Evolutionary conservation across 2,329 filamentous ascomycete genomes (phyloP).

Genomic region (Blastomyces silverae): DNA sequence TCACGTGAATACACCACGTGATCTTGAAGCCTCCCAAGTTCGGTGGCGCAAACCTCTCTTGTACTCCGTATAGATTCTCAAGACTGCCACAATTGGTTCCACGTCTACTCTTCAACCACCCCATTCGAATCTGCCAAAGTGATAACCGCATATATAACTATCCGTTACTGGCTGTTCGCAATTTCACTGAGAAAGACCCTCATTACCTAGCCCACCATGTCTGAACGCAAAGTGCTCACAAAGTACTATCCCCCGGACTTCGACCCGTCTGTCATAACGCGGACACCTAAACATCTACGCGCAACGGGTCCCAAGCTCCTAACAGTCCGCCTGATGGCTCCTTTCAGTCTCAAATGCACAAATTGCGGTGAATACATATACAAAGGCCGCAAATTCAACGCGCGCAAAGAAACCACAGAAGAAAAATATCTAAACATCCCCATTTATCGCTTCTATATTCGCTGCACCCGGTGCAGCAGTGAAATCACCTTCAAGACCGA

Average conservation of each 20-base stretch:
- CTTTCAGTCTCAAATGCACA: constrained; percentile 72
- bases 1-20: too few relatives aligned
- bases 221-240: constrained; percentile 72
- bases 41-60: neutral
- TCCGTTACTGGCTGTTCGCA: neutral
- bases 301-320: constrained; percentile 71
- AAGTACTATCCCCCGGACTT: constrained; percentile 70
- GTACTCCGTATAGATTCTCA: too few relatives aligned
- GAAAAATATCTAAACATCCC: constrained; percentile 84
- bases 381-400: constrained; percentile 92
- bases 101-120: neutral
- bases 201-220: constrained; percentile 50
- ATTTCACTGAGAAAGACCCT: neutral
- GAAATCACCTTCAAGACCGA: constrained; percentile 95
- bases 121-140: neutral
- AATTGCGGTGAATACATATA: constrained; percentile 75
- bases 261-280: constrained; percentile 73
- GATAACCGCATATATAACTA: neutral
- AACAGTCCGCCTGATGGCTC: constrained; percentile 83
- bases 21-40: too few relatives aligned
- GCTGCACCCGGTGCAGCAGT: constrained; percentile 75
- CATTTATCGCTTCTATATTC: constrained; percentile 84
- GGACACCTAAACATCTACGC: constrained; percentile 51
- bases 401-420: constrained; percentile 83
- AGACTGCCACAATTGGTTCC: neutral